Conservation (phyloP, 2,329 filamentous ascomycete genomes). For the Aspergillus glaucus region DNA sequence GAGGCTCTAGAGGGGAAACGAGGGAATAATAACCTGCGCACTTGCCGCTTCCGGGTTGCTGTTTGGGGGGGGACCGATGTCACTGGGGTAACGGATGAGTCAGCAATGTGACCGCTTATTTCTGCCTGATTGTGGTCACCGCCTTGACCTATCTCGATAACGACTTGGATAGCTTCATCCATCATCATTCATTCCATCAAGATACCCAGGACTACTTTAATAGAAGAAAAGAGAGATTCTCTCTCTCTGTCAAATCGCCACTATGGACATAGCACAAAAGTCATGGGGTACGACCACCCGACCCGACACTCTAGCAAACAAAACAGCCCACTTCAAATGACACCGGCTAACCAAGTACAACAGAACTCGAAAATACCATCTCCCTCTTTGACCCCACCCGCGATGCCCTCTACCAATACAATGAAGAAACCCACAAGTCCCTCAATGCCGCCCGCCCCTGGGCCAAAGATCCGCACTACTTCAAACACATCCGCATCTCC, state of each 20-base stretch:
- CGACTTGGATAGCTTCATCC: slow-evolving; percentile 8
- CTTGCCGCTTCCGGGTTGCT: not conserved
- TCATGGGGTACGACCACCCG: slow-evolving; percentile 51
- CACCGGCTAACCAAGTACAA: not conserved
- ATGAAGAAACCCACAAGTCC: slow-evolving; percentile 60
- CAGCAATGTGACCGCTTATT: slow-evolving; percentile 21
- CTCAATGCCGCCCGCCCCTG: slow-evolving; percentile 65
- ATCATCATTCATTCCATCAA: slow-evolving; percentile 2
- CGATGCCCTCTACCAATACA: slow-evolving; percentile 87
- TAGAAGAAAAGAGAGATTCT: not conserved
- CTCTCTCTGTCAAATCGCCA: slow-evolving; percentile 7
- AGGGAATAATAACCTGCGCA: not conserved
- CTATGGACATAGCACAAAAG: slow-evolving; percentile 53
- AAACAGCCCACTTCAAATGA: not conserved
- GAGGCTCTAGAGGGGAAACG: slow-evolving; percentile 1
- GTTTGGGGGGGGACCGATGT: slow-evolving; percentile 21
- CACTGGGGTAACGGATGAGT: slow-evolving; percentile 33
- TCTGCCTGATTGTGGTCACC: slow-evolving; percentile 24
- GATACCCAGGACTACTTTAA: not conserved
- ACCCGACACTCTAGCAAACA: slow-evolving; percentile 5
- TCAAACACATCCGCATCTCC: slow-evolving; percentile 88
- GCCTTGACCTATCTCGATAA: slow-evolving; percentile 12
- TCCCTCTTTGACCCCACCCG: slow-evolving; percentile 77
- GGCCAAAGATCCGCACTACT: slow-evolving; percentile 73
- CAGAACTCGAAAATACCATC: slow-evolving; percentile 83